Evolutionary conservation across 768 basidiomycete genomes (phyloP), one percentile per base, ranked within the genome.

Genomic region (Hemileccinum rubropunctum): DNA sequence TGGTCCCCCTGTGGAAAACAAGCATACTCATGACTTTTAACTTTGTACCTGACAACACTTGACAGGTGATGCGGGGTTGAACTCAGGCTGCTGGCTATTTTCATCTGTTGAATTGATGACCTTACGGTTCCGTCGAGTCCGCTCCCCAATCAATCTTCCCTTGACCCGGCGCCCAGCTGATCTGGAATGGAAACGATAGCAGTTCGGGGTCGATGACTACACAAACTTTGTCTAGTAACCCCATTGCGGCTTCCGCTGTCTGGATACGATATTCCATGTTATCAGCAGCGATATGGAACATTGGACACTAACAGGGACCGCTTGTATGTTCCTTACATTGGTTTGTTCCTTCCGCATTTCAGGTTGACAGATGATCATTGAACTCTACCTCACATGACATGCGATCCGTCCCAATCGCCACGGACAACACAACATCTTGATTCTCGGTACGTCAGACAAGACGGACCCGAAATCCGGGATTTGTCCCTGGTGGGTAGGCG

Each of bases 11-110:
- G 7, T 12, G 9, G 28, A 30, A 30, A 12, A 23, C 30, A 17
- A 36, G 13, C 35, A 23, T 35, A 23, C 40, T n/a, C 26, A 10
- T 42, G 30, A 54, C 20, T 40, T n/a, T 39, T 15, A 36, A 27
- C 40, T 38, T 12, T 15, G 42, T 47, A 21, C 53, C 52, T 53
- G 37, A 27, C 32, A 42, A 53, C 45, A 32, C 23, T 45, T 42
- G 40, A 42, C 20, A 36, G 39, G 13, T 12, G 13, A 40, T 52
- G 33, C 17, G 50, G 42, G 48, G 40, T 23, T 36, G 27, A 23
- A 18, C 46, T n/a, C n/a, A n/a, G n/a, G n/a, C n/a, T 12, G 20
- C n/a, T 21, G 14, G 14, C 28, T 51, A 51, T 52, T 52, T 52
- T 34, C 32, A 39, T 35, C 27, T 34, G 42, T 7, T 23, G 23